These are phyloP conservation scores for Gaeumannomyces tritici DNA, from an alignment of 2,329 filamentous ascomycete species.

Conservation along the genomic window DNA sequence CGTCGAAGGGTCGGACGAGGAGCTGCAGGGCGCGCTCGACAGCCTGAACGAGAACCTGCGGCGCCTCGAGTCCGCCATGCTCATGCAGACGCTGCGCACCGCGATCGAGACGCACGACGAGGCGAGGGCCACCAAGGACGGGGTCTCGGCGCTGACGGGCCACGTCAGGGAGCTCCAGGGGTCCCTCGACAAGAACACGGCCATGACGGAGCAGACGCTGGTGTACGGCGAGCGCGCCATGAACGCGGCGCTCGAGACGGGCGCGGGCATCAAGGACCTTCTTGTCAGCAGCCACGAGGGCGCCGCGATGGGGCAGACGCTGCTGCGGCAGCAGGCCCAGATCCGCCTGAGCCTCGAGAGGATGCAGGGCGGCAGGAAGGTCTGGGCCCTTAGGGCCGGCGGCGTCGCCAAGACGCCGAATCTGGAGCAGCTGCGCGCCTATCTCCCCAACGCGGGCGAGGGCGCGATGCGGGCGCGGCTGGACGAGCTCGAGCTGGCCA, in stretches of 20 bases:
- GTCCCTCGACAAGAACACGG: constrained; percentile 1
- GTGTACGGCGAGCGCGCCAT: not conserved
- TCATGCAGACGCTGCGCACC: not conserved
- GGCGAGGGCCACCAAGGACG: not conserved
- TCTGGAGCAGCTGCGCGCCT: not conserved
- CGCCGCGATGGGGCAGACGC: not conserved
- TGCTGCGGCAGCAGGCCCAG: not conserved
- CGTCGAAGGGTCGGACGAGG: constrained; percentile 5
- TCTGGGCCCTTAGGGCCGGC: not conserved
- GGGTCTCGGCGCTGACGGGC: not conserved
- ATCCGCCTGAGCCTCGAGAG: not conserved
- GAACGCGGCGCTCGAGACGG: not conserved
- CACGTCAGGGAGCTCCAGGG: not conserved
- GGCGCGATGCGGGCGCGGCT: not conserved
- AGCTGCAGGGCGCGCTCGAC: constrained; percentile 5
- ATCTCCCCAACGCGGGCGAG: not conserved
- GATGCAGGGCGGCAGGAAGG: not conserved
- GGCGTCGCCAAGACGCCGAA: not conserved
- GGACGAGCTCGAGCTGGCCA: not conserved
- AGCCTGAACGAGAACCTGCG: constrained; percentile 6
- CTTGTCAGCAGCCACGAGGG: not conserved
- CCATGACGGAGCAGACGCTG: not conserved
- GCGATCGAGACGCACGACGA: not conserved
- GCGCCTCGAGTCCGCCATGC: constrained; percentile 1
- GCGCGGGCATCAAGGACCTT: not conserved